Evolutionary conservation across 257 asterid species (phyloP), one percentile per base, ranked within the genome.

Genomic region (Solanum etuberosum): DNA sequence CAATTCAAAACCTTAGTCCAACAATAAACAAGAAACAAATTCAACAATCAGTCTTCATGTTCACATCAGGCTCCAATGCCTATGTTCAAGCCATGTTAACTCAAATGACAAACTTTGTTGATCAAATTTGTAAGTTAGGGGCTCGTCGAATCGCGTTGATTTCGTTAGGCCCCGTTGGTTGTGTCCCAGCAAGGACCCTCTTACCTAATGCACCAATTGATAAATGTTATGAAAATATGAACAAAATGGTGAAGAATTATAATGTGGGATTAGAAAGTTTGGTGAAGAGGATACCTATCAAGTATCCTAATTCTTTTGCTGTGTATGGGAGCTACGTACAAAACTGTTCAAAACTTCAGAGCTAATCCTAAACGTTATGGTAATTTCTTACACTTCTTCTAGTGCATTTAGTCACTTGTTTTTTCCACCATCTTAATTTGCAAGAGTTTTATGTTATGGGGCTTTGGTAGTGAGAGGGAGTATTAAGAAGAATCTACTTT

Each of bases 131-230:
- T 90, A 84, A 84, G 63, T 92, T 94, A 0, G 97, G 98, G 1
- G 97, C 91, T 23, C 91, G 94, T 1, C 88, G 91, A 11, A 68
- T 94, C 12, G 93, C 92, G 0, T 1, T 94, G 14, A 92, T 94
- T 87, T 93, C 93, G 1, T 88, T 95, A 12, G 96, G 97, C n/a
- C 98, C 97, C 0, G 96, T 95, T 5, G 98, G 98, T 5, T 95
- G 98, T 72, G 93, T 94, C 18, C 98, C 98, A 6, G 98, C 96
- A 0, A 88, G 98, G 86, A 43, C 91, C 10, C 84, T 87, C 18
- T 83, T 95, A 73, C 97, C 95, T 0, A 91, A 92, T 51, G 95
- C 94, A 40, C 98, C 98, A 1, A 70, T 83, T 6, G 25, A 85
- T 6, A 91, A 73, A 81, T 95, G 98, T 86, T 91, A 88, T 9